Percentiles rank a stretch among this genome's conserved stretches.
Evolutionary conservation across 306 rosid genomes (phyloP).

Genomic region (Casuarina cunninghamiana): DNA sequence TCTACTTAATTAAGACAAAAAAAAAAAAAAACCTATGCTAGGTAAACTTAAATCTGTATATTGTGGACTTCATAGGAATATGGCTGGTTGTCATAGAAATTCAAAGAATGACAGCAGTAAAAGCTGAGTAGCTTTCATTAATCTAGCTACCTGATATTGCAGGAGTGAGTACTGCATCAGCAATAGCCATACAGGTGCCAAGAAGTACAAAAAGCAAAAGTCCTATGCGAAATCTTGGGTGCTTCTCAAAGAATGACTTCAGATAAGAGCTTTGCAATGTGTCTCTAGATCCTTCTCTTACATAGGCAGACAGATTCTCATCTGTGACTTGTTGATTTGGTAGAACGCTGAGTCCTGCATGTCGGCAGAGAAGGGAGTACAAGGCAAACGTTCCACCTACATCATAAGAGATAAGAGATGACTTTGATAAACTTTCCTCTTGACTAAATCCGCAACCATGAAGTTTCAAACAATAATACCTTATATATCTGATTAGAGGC

Average conservation of each 20-base stretch:
- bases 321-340: constrained; percentile 65
- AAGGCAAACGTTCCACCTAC: constrained; percentile 84
- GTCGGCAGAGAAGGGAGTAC: constrained; percentile 76
- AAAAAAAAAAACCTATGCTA: not conserved
- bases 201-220: constrained; percentile 65
- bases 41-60: not conserved
- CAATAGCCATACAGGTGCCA: constrained; percentile 77
- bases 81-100: constrained; percentile 17
- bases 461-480: constrained; percentile 12
- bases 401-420: constrained; percentile 23
- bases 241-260: constrained; percentile 52
- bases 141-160: constrained; percentile 73
- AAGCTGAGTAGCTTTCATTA: constrained; percentile 27
- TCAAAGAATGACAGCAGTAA: constrained; percentile 33
- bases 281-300: constrained; percentile 37
- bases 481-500: constrained; percentile 7
- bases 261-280: constrained; percentile 48
- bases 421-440: constrained; percentile 24
- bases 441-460: not conserved
- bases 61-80: constrained; percentile 23
- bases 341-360: constrained; percentile 52
- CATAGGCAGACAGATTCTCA: constrained; percentile 51
- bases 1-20: too few relatives aligned
- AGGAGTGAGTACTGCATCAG: constrained; percentile 81
- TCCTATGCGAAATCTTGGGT: constrained; percentile 50